Base-by-base conservation (phyloP, 371 early-diverging fungal genomes). In the Mortierella sp. region DNA sequence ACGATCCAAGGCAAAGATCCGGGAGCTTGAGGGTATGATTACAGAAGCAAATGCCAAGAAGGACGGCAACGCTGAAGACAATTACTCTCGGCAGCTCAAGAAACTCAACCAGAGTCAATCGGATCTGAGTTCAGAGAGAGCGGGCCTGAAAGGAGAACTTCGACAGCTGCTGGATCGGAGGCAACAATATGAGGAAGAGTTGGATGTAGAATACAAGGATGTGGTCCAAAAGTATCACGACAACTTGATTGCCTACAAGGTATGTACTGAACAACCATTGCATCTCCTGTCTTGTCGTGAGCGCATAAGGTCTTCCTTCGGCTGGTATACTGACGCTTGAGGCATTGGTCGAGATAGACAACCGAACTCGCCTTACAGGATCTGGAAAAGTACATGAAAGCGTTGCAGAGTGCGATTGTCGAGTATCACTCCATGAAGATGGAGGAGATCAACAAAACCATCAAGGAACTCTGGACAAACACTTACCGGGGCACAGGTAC, bases 381-480 rank as follows among this genome's bases (percentile, higher is more conserved):
- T 80, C 70, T 98, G 29, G 95, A 97, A 46, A 91, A 87, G 50
- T 97, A 95, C 63, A 80, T 90, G 17, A 91, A 89, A 69, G 95
- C 94, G 1, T 78, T 99, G 13, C 66, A 58, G 60, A 93, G 90
- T 19, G 96, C 97, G 1, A 98, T 99, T 59, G 91, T 98, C 87
- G 88, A 92, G 48, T 99, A 92, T 79, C 99, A 99, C 71, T 84
- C 94, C 8, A 67, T 90, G 41, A 99, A 99, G 76, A 99, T 99
- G 94, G 91, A 93, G 51, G 98, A 99, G 78, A 88, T 99, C 67
- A 99, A 99, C 83, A 90, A 92, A 76, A 92, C 93, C 39, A 98
- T 99, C 60, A 90, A 92, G 31, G 98, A 99, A 60, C 82, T 99
- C 19, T 99, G 99, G 99, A 82, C 85, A 9, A 92, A 92, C 50